A percentile compares a stretch with the other conserved stretches of the same genome.
These are phyloP conservation scores for Floccularia luteovirens DNA, from an alignment of 768 basidiomycete genomes.

Conservation along the genomic window DNA sequence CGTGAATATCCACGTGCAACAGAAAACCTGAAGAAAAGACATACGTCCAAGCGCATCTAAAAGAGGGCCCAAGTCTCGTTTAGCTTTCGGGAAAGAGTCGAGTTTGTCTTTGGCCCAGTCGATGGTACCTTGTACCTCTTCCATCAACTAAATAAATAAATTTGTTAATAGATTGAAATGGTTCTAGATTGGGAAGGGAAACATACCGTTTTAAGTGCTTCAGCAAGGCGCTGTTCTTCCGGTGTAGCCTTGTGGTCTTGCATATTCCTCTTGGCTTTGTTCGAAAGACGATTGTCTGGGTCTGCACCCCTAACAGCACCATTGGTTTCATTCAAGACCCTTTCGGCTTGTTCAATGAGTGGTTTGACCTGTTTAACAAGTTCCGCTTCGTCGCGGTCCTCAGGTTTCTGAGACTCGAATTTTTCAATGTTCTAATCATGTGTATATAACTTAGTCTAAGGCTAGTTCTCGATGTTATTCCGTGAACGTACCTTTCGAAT, in stretches of 20 bases:
- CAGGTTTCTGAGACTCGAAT: slow-evolving; percentile 23
- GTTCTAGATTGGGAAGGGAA: neutral
- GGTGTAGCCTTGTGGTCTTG: slow-evolving; percentile 27
- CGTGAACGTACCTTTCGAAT: slow-evolving; percentile 25
- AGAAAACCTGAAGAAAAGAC: too few relatives aligned
- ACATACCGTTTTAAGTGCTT: slow-evolving; percentile 25
- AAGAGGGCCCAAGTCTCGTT: slow-evolving; percentile 26
- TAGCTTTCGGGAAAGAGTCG: slow-evolving; percentile 27
- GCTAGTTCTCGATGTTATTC: neutral
- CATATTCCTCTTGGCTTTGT: slow-evolving; percentile 24
- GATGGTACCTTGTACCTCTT: slow-evolving; percentile 28
- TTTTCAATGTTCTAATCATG: slow-evolving; percentile 22
- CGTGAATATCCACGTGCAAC: neutral
- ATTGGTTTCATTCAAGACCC: slow-evolving; percentile 28
- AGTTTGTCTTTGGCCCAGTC: slow-evolving; percentile 29
- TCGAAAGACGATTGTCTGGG: slow-evolving; percentile 23
- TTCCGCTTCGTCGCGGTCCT: slow-evolving; percentile 24
- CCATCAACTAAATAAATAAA: slow-evolving; percentile 15
- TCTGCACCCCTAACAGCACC: slow-evolving; percentile 27
- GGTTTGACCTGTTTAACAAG: slow-evolving; percentile 27
- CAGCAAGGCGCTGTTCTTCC: slow-evolving; percentile 29
- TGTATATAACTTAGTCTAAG: neutral
- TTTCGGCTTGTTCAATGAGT: slow-evolving; percentile 27
- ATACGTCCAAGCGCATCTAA: slow-evolving; percentile 26
- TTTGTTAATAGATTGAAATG: neutral